Conservation (phyloP, 1,284 basidiomycete species). For the Cryptococcus sp. region DNA sequence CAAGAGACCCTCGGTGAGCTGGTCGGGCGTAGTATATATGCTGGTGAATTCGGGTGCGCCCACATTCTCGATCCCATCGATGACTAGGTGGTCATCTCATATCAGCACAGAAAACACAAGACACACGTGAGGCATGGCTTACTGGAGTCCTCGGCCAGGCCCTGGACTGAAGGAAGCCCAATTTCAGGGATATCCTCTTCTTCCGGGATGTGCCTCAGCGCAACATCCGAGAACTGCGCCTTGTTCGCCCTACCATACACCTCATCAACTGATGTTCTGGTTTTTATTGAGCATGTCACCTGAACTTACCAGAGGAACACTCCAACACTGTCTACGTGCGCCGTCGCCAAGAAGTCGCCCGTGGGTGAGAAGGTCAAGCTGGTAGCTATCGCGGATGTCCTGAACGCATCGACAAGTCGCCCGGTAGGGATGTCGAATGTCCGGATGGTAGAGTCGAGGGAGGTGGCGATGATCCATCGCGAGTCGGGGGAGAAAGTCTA, state of each 20-base stretch:
- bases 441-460: constrained; percentile 85
- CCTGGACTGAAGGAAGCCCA: constrained; percentile 78
- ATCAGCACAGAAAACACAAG: neutral
- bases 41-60: constrained; percentile 60
- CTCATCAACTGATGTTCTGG: neutral
- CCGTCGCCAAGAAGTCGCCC: constrained; percentile 91
- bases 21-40: constrained; percentile 76
- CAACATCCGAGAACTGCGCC: constrained; percentile 83
- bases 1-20: constrained; percentile 78
- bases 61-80: constrained; percentile 62
- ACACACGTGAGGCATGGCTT: constrained; percentile 6
- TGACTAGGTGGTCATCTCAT: constrained; percentile 50
- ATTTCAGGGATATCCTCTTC: constrained; percentile 71
- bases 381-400: constrained; percentile 82
- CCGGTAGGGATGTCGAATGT: constrained; percentile 97
- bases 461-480: constrained; percentile 84
- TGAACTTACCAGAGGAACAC: constrained; percentile 80
- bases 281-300: too few relatives aligned
- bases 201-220: constrained; percentile 67
- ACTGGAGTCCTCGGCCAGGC: constrained; percentile 60
- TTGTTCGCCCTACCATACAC: constrained; percentile 73
- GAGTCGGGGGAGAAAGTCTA: constrained; percentile 87
- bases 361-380: constrained; percentile 90
- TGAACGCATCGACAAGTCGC: constrained; percentile 86
- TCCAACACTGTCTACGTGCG: constrained; percentile 90